These are phyloP conservation scores for Phytophthora quininea DNA, from an alignment of 352 stramenopile genomes.

Conservation along the genomic window DNA sequence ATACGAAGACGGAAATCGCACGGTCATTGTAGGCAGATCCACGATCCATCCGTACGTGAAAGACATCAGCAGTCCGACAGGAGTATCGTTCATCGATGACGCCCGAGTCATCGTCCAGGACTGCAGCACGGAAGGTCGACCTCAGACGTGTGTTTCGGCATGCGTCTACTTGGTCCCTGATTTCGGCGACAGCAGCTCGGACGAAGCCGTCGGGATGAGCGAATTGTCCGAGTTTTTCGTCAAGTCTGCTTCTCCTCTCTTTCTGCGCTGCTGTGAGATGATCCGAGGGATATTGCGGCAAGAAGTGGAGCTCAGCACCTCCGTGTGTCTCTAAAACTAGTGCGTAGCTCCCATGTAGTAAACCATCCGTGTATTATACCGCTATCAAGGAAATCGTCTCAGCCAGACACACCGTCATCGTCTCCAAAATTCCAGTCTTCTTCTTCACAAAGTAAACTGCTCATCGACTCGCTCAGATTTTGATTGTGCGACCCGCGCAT, in stretches of 20 bases:
- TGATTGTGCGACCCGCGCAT: too few species aligned
- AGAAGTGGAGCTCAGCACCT: constrained; percentile 18
- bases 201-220: constrained; percentile 24
- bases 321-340: constrained; percentile 17
- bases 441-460: too few species aligned
- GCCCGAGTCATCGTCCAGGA: constrained; percentile 23
- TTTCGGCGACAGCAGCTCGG: constrained; percentile 22
- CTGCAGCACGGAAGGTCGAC: constrained; percentile 13
- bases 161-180: constrained; percentile 38
- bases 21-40: constrained; percentile 29
- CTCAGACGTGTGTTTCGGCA: constrained; percentile 20
- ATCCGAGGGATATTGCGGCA: constrained; percentile 25
- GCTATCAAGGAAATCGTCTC: too few species aligned
- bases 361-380: too few species aligned
- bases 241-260: constrained; percentile 22
- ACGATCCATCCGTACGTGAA: constrained; percentile 36
- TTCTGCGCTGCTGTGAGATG: constrained; percentile 30
- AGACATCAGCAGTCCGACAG: constrained; percentile 27
- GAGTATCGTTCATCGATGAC: constrained; percentile 31
- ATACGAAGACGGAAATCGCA: constrained; percentile 21
- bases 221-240: constrained; percentile 35
- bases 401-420: too few species aligned
- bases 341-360: not conserved
- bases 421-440: too few species aligned
- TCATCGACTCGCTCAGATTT: too few species aligned